phyloP scores from a whole-genome alignment of 169 alveolate species.

The Cyclospora cayetanensis region DNA sequence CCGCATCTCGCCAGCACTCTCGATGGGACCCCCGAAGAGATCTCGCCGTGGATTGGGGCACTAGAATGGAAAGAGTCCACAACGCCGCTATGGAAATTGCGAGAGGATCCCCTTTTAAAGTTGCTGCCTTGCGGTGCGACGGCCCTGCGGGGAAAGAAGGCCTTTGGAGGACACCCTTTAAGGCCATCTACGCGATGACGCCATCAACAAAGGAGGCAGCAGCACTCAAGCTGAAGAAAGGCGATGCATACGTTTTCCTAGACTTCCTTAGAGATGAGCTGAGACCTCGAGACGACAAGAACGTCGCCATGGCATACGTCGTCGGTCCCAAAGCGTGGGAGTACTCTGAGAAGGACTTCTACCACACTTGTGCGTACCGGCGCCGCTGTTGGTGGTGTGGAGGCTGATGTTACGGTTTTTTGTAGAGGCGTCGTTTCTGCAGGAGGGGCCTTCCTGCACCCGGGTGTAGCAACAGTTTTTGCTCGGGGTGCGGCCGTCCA shows the following conservation, averaged over 20 bases:
- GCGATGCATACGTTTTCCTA: neutral
- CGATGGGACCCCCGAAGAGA: neutral
- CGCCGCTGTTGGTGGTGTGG: too few species aligned
- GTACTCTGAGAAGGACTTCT: neutral
- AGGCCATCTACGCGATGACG: neutral
- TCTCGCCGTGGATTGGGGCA: neutral
- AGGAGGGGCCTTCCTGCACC: too few species aligned
- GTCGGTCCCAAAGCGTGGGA: conserved; percentile 40
- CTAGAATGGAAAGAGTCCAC: neutral
- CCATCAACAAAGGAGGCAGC: neutral
- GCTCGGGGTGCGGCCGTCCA: too few species aligned
- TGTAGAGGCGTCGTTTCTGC: too few species aligned
- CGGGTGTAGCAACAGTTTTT: too few species aligned
- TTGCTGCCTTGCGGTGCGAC: neutral
- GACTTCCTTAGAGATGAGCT: neutral
- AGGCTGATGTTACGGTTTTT: too few species aligned
- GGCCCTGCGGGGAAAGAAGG: neutral
- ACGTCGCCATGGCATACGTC: conserved; percentile 1
- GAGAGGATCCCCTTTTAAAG: neutral
- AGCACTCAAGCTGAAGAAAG: neutral
- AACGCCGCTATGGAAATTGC: neutral
- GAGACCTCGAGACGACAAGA: neutral
- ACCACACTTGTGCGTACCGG: neutral
- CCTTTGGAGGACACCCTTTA: neutral
- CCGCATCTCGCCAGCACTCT: too few species aligned